phyloP scores from a whole-genome alignment of 768 basidiomycete genomes.

The Termitomyces sp. region DNA sequence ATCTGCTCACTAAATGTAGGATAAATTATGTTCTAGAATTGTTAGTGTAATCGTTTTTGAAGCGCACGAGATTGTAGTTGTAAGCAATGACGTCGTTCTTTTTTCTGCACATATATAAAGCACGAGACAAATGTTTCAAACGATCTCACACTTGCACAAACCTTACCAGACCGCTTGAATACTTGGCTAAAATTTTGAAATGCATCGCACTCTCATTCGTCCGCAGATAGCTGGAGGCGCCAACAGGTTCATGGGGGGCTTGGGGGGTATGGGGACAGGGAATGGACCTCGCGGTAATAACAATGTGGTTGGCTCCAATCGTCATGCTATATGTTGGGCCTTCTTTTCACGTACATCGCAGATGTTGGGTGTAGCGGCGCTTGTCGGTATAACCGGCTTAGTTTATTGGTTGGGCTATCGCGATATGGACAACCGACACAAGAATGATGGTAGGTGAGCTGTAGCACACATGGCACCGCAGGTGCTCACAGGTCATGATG shows the following conservation, averaged over 20 bases:
- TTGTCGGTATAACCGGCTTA: conserved; percentile 12
- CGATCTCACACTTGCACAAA: not conserved
- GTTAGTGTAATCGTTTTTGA: not conserved
- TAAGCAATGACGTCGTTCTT: conserved; percentile 12
- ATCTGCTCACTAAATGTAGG: not conserved
- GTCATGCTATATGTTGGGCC: not conserved
- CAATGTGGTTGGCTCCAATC: conserved; percentile 9
- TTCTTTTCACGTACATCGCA: not conserved
- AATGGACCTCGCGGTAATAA: conserved; percentile 15
- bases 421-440: conserved; percentile 18
- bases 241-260: conserved; percentile 14
- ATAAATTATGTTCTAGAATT: not conserved
- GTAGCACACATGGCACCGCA: not conserved
- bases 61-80: not conserved
- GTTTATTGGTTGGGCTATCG: conserved; percentile 17
- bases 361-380: conserved; percentile 13
- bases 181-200: not conserved
- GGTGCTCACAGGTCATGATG: conserved; percentile 5
- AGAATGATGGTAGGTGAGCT: conserved; percentile 15
- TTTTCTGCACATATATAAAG: conserved; percentile 1
- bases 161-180: not conserved
- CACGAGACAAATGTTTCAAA: conserved; percentile 1
- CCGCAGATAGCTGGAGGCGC: conserved; percentile 10
- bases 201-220: conserved; percentile 13
- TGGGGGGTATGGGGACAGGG: conserved; percentile 5